These are phyloP conservation scores for Carpinus fangiana DNA, from an alignment of 306 rosid genomes.

Conservation along the genomic window DNA sequence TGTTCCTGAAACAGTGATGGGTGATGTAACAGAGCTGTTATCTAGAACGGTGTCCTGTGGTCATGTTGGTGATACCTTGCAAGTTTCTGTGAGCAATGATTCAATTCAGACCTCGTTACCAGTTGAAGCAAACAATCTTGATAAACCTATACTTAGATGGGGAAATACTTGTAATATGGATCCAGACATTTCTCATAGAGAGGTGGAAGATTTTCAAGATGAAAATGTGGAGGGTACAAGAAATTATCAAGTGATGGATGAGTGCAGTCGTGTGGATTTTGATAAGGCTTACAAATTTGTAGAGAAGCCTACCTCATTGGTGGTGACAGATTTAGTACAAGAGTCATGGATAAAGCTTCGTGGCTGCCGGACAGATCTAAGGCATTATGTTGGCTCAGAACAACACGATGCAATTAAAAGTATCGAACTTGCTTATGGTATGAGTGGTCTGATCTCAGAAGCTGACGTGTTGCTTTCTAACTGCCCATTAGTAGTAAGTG, in stretches of 20 bases:
- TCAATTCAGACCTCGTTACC: slow-evolving; percentile 29
- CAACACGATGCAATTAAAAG: slow-evolving; percentile 44
- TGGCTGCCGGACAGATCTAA: slow-evolving; percentile 43
- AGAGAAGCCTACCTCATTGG: slow-evolving; percentile 38
- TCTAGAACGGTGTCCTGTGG: slow-evolving; percentile 43
- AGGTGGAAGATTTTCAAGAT: slow-evolving; percentile 39
- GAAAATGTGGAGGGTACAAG: slow-evolving; percentile 41
- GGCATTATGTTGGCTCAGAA: slow-evolving; percentile 52
- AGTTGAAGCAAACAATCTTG: slow-evolving; percentile 28
- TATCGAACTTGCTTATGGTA: slow-evolving; percentile 52
- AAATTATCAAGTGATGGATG: slow-evolving; percentile 50
- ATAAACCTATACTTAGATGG: slow-evolving; percentile 18
- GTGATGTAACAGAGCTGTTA: slow-evolving; percentile 38
- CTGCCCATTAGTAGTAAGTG: slow-evolving; percentile 48
- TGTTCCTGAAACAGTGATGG: slow-evolving; percentile 59
- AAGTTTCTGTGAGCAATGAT: slow-evolving; percentile 44
- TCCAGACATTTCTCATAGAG: slow-evolving; percentile 42
- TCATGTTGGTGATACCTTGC: slow-evolving; percentile 31
- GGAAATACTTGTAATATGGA: slow-evolving; percentile 32
- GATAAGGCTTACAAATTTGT: slow-evolving; percentile 25
- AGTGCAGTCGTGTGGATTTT: slow-evolving; percentile 57
- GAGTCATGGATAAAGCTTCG: slow-evolving; percentile 66
- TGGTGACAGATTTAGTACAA: slow-evolving; percentile 44
- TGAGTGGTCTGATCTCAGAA: slow-evolving; percentile 74
- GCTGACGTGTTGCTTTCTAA: slow-evolving; percentile 57